Evolutionary conservation across 768 basidiomycete species (phyloP), one percentile per base, ranked within the genome.

Genomic region (Fomitopsis pulvina): DNA sequence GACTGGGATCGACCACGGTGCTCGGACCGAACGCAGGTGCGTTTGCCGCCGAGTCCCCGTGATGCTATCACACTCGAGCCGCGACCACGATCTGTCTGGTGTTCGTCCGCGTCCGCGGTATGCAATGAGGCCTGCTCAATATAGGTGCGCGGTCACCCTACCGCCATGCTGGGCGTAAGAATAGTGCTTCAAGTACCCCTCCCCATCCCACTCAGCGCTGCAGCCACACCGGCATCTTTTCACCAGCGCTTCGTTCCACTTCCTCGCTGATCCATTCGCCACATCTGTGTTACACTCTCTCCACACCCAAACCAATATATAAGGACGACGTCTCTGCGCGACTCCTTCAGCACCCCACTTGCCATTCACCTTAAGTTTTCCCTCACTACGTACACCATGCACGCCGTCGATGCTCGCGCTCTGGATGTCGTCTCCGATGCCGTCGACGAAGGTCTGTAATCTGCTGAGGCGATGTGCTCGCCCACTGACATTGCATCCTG

Each of bases 391-490:
- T 4, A 6, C 32, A 28, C n/a, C n/a, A 37, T 46, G 45, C 29
- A 18, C 45, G 25, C 26, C 18, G 29, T 37, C 26, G 37, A 41
- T 18, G 25, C 27, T 20, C 38, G 25, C 1, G 45, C 57, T 25
- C 65, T 79, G 45, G 77, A 79, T 45, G 46, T 55, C 29, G 57
- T 71, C 46, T 78, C 74, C 30, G 76, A 78, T 52, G 76, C 76
- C 32, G 57, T 78, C 21, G 76, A 78, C 55, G 60, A 72, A 53
- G 76, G 76, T 78, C 28, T 10, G 72, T 63, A 32, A 39, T 30
- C 11, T 22, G 5, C 28, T 39, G 14, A 4, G 45, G 18, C 14
- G 21, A 28, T 14, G 22, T n/a, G 37, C 29, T 32, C 38, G 39
- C 28, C 14, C 27, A 39, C 43, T 32, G 29, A 48, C 12, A 26